These are phyloP conservation scores for Prunus yedoensis DNA, from an alignment of 331 rosid genomes.

Conservation along the genomic window DNA sequence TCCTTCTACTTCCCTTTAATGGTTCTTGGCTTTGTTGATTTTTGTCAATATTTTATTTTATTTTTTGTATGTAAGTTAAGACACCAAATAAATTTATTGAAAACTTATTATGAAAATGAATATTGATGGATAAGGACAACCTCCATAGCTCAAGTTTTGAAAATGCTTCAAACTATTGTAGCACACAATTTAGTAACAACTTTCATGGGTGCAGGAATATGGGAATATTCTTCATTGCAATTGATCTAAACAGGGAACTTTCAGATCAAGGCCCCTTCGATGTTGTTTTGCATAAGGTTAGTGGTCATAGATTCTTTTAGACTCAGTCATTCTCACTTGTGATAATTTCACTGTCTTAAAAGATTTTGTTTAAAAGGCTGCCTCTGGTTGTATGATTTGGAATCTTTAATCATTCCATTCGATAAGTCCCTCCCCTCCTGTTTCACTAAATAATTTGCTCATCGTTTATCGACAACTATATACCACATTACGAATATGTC, in stretches of 20 bases:
- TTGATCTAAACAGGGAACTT: constrained; percentile 68
- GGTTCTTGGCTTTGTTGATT: background rate
- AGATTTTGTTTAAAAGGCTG: constrained; percentile 10
- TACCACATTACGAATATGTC: constrained; percentile 8
- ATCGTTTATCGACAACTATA: background rate
- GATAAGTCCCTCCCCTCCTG: background rate
- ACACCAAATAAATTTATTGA: background rate
- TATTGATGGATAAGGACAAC: background rate
- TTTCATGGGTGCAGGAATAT: constrained; percentile 56
- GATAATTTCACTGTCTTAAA: constrained; percentile 3
- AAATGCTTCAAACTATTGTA: background rate
- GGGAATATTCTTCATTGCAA: constrained; percentile 67
- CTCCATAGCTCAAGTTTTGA: constrained; percentile 7
- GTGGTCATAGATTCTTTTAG: constrained; percentile 28
- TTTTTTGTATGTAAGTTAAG: background rate
- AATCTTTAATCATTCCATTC: background rate
- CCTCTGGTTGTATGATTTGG: background rate
- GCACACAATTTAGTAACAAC: background rate
- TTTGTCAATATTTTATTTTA: background rate
- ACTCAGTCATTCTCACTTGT: constrained; percentile 9
- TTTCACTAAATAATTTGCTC: background rate
- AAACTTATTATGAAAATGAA: background rate
- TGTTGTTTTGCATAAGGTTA: constrained; percentile 79
- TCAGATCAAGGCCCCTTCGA: constrained; percentile 88
- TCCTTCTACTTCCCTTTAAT: background rate